A percentile compares a stretch with the other conserved stretches of the same genome.
Conservation (phyloP, 2,329 filamentous ascomycete species). For the Balansia obtecta region DNA sequence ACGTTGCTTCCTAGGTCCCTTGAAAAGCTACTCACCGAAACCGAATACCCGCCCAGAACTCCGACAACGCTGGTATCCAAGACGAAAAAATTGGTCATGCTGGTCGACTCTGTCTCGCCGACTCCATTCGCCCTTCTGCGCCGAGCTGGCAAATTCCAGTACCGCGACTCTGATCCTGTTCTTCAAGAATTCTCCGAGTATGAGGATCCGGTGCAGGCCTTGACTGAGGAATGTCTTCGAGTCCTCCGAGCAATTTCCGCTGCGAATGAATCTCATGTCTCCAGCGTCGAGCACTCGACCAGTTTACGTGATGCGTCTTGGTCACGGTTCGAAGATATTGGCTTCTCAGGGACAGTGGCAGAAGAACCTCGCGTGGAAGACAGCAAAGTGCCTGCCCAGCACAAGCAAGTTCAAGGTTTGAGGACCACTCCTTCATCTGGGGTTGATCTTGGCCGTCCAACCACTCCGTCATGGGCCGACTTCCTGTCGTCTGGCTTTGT, state of each 20-base stretch:
- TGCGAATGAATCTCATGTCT: conserved; percentile 72
- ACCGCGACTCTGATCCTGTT: conserved; percentile 76
- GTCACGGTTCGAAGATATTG: conserved; percentile 93
- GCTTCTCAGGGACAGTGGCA: conserved; percentile 67
- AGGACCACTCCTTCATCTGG: conserved; percentile 55
- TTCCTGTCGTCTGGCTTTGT: conserved; percentile 90
- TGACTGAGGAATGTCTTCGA: conserved; percentile 88
- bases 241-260: conserved; percentile 82
- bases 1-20: conserved; percentile 80
- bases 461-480: conserved; percentile 95
- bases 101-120: conserved; percentile 87
- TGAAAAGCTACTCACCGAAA: conserved; percentile 80
- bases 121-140: conserved; percentile 86
- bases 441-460: conserved; percentile 65
- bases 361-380: conserved; percentile 43
- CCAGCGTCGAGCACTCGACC: conserved; percentile 57
- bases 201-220: conserved; percentile 73
- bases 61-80: conserved; percentile 65
- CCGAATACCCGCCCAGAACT: conserved; percentile 80
- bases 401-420: conserved; percentile 35
- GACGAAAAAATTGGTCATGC: conserved; percentile 89
- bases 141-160: conserved; percentile 89
- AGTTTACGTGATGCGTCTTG: conserved; percentile 77
- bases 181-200: conserved; percentile 77
- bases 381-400: conserved; percentile 41